Percentiles rank a stretch among this genome's conserved stretches.
Evolutionary conservation across 495 filamentous ascomycete genomes (phyloP).

Genomic region (Aspergillus sclerotioniger): DNA sequence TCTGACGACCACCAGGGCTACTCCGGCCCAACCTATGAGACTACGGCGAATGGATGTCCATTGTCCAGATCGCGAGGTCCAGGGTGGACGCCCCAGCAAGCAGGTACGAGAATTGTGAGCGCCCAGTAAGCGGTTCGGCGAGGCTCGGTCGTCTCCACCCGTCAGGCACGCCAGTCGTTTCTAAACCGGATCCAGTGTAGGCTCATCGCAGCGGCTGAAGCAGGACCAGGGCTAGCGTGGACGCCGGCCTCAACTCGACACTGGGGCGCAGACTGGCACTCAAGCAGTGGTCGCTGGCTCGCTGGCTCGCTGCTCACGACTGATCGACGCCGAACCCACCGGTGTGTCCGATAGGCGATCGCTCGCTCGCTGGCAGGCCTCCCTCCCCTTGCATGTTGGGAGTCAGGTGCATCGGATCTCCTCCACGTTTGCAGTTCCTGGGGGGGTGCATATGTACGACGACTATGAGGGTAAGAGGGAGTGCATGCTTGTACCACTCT

Average conservation of each 20-base stretch:
- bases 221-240: constrained; percentile 2
- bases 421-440: constrained; percentile 14
- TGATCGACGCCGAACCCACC: constrained; percentile 5
- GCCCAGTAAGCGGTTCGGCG: not conserved
- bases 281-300: not conserved
- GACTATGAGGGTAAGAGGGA: constrained; percentile 8
- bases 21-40: not conserved
- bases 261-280: too few species aligned
- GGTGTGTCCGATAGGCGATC: constrained; percentile 16
- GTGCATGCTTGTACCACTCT: not conserved
- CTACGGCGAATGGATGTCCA: not conserved
- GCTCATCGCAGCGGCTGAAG: not conserved
- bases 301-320: not conserved
- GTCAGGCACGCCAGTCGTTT: constrained; percentile 2
- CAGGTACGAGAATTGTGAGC: too few species aligned
- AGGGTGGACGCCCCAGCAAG: not conserved
- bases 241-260: not conserved
- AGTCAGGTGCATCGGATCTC: constrained; percentile 1
- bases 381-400: constrained; percentile 15
- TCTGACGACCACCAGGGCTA: not conserved
- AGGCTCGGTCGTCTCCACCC: constrained; percentile 6
- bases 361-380: not conserved
- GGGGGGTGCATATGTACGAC: constrained; percentile 8
- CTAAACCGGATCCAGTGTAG: not conserved
- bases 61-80: not conserved